These are phyloP conservation scores for Martiniozyma abietophila DNA, from an alignment of 805 yeast species.

Conservation along the genomic window DNA sequence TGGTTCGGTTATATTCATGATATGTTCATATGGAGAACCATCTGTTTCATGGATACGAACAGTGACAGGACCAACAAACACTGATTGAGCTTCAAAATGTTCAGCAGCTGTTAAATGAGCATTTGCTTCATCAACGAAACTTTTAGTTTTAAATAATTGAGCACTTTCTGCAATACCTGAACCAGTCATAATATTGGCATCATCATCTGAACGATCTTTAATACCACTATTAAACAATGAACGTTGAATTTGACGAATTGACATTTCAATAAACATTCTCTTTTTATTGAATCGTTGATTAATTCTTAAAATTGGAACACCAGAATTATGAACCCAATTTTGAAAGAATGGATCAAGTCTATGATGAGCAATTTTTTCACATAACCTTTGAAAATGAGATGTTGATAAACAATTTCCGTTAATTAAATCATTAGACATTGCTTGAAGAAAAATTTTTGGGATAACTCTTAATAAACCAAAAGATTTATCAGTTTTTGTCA, in stretches of 20 bases:
- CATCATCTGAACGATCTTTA: conserved; percentile 14
- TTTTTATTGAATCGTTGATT: conserved; percentile 92
- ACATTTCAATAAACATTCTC: conserved; percentile 89
- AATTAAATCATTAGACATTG: conserved; percentile 87
- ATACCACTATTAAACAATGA: conserved; percentile 32
- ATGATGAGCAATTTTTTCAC: conserved; percentile 88
- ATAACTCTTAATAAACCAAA: conserved; percentile 87
- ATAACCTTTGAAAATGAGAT: conserved; percentile 80
- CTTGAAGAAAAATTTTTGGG: conserved; percentile 85
- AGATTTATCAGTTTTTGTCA: conserved; percentile 93
- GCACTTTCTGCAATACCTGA: conserved; percentile 1
- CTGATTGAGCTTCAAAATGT: conserved; percentile 34
- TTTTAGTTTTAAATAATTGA: conserved; percentile 21
- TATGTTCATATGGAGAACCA: conserved; percentile 97
- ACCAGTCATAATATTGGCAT: conserved; percentile 5
- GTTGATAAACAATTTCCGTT: conserved; percentile 71
- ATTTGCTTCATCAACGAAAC: conserved; percentile 38
- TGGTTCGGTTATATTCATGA: conserved; percentile 80
- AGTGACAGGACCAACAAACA: conserved; percentile 92
- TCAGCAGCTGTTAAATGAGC: conserved; percentile 34
- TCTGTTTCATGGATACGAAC: conserved; percentile 96
- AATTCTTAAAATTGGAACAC: conserved; percentile 80
- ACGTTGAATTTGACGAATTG: conserved; percentile 80
- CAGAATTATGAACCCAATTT: conserved; percentile 88
- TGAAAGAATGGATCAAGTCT: conserved; percentile 75